phyloP scores from a whole-genome alignment of 495 filamentous ascomycete species.

The Penicillium simplicissimum region DNA sequence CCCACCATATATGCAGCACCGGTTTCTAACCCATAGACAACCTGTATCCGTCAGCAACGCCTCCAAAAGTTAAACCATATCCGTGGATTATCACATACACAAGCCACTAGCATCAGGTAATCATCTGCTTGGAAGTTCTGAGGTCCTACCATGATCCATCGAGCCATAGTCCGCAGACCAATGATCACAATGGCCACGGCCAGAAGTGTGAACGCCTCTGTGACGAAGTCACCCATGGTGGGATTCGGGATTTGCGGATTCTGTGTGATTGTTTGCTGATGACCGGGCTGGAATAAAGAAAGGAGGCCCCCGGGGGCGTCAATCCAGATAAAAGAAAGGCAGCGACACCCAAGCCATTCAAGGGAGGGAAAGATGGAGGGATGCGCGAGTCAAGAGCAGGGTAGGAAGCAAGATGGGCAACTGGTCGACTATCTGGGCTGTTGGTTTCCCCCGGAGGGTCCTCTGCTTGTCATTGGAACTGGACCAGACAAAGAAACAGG shows the following conservation, averaged over 20 bases:
- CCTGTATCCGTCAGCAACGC: conserved; percentile 20
- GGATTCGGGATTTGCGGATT: not conserved
- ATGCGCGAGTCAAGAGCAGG: not conserved
- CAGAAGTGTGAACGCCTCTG: conserved; percentile 56
- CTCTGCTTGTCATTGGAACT: conserved; percentile 29
- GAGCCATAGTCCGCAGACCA: conserved; percentile 46
- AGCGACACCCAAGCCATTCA: conserved; percentile 8
- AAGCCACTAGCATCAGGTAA: conserved; percentile 59
- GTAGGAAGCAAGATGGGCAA: conserved; percentile 6
- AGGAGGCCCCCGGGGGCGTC: conserved; percentile 10
- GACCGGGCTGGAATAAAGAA: not conserved
- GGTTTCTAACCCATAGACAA: conserved; percentile 43
- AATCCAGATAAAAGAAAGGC: conserved; percentile 27
- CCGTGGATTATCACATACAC: conserved; percentile 37
- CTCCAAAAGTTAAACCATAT: not conserved
- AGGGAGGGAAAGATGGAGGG: not conserved
- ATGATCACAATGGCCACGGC: conserved; percentile 52
- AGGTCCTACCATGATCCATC: conserved; percentile 53
- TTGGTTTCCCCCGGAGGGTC: conserved; percentile 7
- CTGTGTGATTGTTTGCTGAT: conserved; percentile 4
- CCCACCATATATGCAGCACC: conserved; percentile 50
- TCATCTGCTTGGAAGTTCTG: conserved; percentile 56
- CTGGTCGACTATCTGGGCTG: not conserved
- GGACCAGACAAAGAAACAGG: conserved; percentile 28
- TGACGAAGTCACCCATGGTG: conserved; percentile 39